phyloP scores from a whole-genome alignment of 1,139 yeast species.

The Pneumocystis canis region DNA sequence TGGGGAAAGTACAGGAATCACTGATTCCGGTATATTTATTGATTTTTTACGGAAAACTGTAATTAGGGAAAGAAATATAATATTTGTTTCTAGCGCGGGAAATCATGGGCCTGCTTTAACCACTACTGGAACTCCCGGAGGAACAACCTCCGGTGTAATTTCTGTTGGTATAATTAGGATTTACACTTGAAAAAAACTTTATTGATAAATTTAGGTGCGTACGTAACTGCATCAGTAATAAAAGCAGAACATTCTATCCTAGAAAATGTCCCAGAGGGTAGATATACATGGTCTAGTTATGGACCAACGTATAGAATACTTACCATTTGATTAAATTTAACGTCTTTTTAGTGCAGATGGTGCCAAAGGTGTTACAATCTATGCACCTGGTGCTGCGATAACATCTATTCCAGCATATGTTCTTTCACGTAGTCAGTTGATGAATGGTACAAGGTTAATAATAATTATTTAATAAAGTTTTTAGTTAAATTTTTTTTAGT shows the following conservation, averaged over 20 bases:
- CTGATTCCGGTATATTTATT: slow-evolving; percentile 10
- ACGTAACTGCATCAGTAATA: slow-evolving; percentile 12
- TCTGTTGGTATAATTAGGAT: slow-evolving; percentile 7
- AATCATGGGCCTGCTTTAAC: slow-evolving; percentile 13
- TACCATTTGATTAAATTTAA: background rate
- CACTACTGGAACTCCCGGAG: slow-evolving; percentile 14
- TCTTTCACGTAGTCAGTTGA: slow-evolving; percentile 12
- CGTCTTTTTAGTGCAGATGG: slow-evolving; percentile 7
- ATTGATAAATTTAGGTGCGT: slow-evolving; percentile 6
- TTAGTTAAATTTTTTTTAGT: background rate
- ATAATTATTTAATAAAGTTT: background rate
- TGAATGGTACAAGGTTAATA: slow-evolving; percentile 11
- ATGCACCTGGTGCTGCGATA: slow-evolving; percentile 14
- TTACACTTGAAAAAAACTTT: background rate
- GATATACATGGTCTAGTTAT: slow-evolving; percentile 13
- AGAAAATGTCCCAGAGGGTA: slow-evolving; percentile 8
- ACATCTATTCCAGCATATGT: slow-evolving; percentile 14
- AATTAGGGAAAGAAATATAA: slow-evolving; percentile 8
- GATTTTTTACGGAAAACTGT: slow-evolving; percentile 10
- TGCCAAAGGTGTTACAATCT: slow-evolving; percentile 12
- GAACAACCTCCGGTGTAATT: slow-evolving; percentile 12
- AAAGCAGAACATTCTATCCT: slow-evolving; percentile 12
- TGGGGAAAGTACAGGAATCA: slow-evolving; percentile 13
- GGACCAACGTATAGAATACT: slow-evolving; percentile 8
- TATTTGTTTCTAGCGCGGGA: slow-evolving; percentile 13